phyloP scores from a whole-genome alignment of 345 rosid genomes.

The Barbarea vulgaris region DNA sequence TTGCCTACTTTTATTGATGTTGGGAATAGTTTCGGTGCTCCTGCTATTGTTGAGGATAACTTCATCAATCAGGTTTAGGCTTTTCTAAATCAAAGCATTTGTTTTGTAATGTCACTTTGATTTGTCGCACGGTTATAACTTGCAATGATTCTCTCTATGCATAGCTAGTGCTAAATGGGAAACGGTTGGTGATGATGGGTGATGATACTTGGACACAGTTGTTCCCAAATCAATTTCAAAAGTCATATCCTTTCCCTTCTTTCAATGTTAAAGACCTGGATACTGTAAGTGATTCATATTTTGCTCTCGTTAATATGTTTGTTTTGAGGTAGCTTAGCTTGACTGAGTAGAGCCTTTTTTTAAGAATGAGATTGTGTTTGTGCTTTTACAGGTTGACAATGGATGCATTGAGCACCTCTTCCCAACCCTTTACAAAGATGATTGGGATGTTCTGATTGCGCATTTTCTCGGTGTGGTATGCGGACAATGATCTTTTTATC shows the following conservation, averaged over 20 bases:
- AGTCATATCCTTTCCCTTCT: slow-evolving; percentile 89
- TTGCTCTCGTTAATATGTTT: not conserved
- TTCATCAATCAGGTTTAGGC: slow-evolving; percentile 68
- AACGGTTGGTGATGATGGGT: slow-evolving; percentile 91
- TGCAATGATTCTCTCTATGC: slow-evolving; percentile 15
- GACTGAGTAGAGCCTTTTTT: not conserved
- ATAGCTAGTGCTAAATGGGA: slow-evolving; percentile 77
- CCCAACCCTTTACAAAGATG: slow-evolving; percentile 70
- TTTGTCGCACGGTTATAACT: not conserved
- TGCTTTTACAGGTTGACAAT: slow-evolving; percentile 67
- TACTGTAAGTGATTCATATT: slow-evolving; percentile 54
- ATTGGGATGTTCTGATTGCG: slow-evolving; percentile 95
- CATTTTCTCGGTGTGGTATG: slow-evolving; percentile 98
- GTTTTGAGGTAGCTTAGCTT: not conserved
- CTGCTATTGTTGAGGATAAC: slow-evolving; percentile 90
- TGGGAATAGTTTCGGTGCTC: slow-evolving; percentile 94
- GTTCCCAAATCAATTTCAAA: slow-evolving; percentile 84
- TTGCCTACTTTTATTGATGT: slow-evolving; percentile 93
- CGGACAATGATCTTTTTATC: slow-evolving; percentile 2
- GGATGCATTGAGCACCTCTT: slow-evolving; percentile 87
- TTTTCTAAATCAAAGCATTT: not conserved
- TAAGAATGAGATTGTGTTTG: not conserved
- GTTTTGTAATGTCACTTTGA: not conserved
- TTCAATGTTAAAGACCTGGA: slow-evolving; percentile 93
- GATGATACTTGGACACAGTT: slow-evolving; percentile 93